Base-by-base conservation (phyloP, 1,139 yeast species). In the Geotrichum candidum region DNA sequence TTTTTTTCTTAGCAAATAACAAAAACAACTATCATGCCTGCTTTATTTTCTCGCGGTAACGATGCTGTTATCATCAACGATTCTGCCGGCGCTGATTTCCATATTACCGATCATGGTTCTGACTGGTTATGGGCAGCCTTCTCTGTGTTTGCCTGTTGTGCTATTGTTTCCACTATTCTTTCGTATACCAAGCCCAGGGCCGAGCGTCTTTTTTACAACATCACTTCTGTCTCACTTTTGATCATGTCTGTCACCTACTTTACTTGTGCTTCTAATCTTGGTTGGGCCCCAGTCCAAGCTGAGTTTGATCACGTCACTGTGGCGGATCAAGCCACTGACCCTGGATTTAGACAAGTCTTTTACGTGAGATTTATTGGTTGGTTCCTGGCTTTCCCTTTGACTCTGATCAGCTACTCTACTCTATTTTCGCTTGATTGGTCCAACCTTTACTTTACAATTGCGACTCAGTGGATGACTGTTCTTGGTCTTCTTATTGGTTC, bases 41-140 rank as follows among this genome's bases (percentile, higher is more conserved):
- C 11, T 11, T 31, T 57, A 11, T 52, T n/a, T 41, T 22, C n/a
- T n/a, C 41, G 63, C 38, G 69, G 75, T 29, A 85, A 85, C 72
- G 74, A 79, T 60, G 89, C 87, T 23, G 72, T 83, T 53, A 60
- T 68, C 3, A 70, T 82, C 62, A 85, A 85, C 68, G 80, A 84
- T 2, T 71, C 79, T n/a, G 58, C 70, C 9, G 73, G 71, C 3
- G 15, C 33, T 29, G 84, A 82, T 65, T 80, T 84, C 69, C 83
- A 82, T 64, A 67, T 85, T 57, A 84, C 88, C 23, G 65, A 70
- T 13, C 84, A 82, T 66, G 90, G 90, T 68, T 83, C 88, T 9
- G 83, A 83, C 71, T 86, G 89, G 89, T 78, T 83, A 66, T 86
- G 90, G 90, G 82, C 90, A 0, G 87, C 78, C 23, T 84, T 86